Conservation (phyloP, 257 asterid genomes). For the Paulownia fortunei region DNA sequence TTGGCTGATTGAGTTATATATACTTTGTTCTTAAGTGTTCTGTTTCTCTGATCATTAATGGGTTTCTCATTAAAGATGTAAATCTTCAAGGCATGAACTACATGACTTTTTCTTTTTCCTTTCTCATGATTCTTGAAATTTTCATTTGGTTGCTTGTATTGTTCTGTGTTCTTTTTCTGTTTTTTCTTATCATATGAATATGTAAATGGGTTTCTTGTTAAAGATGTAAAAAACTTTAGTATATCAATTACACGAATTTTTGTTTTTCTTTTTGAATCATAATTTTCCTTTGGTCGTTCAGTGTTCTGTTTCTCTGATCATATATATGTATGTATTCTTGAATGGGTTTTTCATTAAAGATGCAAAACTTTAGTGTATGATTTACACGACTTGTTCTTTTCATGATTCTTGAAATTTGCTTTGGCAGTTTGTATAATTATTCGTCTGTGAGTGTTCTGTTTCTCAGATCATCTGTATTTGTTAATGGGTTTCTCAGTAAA, state of each 20-base stretch:
- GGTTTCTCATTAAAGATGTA: neutral
- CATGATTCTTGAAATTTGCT: neutral
- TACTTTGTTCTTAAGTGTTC: neutral
- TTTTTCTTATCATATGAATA: neutral
- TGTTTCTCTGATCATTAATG: too few relatives aligned
- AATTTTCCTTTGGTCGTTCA: too few relatives aligned
- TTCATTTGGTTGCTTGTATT: neutral
- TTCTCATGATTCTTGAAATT: neutral
- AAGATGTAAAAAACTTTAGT: neutral
- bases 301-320: neutral
- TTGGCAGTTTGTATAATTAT: neutral
- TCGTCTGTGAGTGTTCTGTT: neutral
- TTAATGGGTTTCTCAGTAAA: neutral
- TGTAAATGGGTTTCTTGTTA: neutral
- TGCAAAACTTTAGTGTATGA: neutral
- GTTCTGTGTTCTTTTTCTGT: neutral
- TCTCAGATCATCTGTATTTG: neutral
- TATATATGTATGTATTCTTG: neutral
- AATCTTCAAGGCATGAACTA: too few relatives aligned
- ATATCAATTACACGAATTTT: too few relatives aligned
- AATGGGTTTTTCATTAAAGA: neutral
- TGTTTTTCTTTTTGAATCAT: too few relatives aligned
- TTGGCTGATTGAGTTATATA: neutral
- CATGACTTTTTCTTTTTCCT: neutral
- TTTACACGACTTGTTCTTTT: too few relatives aligned